phyloP scores from a whole-genome alignment of 169 alveolate genomes.

The Eimeria acervulina region DNA sequence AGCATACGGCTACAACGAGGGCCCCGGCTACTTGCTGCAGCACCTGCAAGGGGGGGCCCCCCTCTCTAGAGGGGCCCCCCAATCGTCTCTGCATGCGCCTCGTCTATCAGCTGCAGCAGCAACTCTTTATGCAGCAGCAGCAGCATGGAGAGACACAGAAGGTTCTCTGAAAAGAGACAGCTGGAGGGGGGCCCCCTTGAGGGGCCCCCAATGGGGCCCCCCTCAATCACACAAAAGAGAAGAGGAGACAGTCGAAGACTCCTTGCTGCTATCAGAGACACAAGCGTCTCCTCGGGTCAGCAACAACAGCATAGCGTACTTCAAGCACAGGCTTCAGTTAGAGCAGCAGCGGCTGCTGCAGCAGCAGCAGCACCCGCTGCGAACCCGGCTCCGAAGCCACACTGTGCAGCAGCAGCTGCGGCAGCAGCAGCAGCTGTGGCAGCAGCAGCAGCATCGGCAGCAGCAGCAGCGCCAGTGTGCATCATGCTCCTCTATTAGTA shows the following conservation, averaged over 20 bases:
- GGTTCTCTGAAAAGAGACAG: not conserved
- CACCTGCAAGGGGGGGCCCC: not conserved
- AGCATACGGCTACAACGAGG: not conserved
- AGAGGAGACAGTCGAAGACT: not conserved
- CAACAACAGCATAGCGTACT: not conserved
- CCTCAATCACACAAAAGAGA: not conserved
- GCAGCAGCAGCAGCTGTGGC: slow-evolving; percentile 39
- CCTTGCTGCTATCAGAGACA: no score
- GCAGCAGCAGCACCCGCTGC: no score
- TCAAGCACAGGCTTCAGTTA: not conserved
- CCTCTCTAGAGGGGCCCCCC: not conserved
- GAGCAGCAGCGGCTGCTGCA: no score
- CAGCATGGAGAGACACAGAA: no score
- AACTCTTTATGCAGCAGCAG: no score
- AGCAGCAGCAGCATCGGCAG: not conserved
- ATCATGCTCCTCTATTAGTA: not conserved
- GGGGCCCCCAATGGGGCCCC: slow-evolving; percentile 7
- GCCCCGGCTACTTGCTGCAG: not conserved
- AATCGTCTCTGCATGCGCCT: no score
- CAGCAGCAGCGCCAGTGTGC: not conserved
- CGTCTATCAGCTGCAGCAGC: no score
- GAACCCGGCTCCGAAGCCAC: no score
- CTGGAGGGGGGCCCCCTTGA: no score
- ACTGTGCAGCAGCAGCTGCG: slow-evolving; percentile 20
- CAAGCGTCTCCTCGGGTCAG: not conserved